These are phyloP conservation scores for Chalciporus sp. DNA, from an alignment of 1,284 basidiomycete species.

Conservation along the genomic window DNA sequence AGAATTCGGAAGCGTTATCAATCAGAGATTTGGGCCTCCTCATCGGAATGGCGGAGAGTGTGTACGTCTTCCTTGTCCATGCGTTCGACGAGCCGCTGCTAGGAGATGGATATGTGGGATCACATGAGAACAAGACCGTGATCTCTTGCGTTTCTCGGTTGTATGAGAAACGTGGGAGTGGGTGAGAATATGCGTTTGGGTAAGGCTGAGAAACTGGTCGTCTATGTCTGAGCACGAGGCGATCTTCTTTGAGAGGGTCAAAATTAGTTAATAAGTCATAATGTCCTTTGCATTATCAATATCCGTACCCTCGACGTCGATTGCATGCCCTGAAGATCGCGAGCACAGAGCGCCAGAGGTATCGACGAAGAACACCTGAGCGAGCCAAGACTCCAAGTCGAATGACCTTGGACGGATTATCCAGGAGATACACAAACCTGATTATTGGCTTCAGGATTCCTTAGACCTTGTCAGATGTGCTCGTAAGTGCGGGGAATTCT, in stretches of 20 bases:
- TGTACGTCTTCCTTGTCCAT: slow-evolving; percentile 63
- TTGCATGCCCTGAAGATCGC: slow-evolving; percentile 74
- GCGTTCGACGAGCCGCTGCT: slow-evolving; percentile 36
- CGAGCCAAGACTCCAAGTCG: neutral
- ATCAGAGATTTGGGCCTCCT: slow-evolving; percentile 67
- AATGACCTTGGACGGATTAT: neutral
- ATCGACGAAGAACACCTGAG: slow-evolving; percentile 79
- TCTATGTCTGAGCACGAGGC: slow-evolving; percentile 70
- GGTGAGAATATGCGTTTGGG: slow-evolving; percentile 74
- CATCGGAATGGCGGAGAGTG: slow-evolving; percentile 64
- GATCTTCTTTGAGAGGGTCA: slow-evolving; percentile 46
- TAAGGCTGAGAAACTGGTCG: slow-evolving; percentile 72
- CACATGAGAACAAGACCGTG: slow-evolving; percentile 56
- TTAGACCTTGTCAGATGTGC: slow-evolving; percentile 50
- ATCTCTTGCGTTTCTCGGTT: slow-evolving; percentile 57
- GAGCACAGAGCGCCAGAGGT: slow-evolving; percentile 73
- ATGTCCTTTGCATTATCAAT: neutral
- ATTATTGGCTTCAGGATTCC: slow-evolving; percentile 69
- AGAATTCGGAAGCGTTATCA: slow-evolving; percentile 65
- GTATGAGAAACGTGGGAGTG: slow-evolving; percentile 71
- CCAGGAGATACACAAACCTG: slow-evolving; percentile 48
- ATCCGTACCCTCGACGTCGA: slow-evolving; percentile 70
- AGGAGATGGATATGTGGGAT: slow-evolving; percentile 60
- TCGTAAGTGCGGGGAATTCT: slow-evolving; percentile 13
- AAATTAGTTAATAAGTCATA: slow-evolving; percentile 7